A percentile compares a stretch with the other conserved stretches of the same genome.
Conservation (phyloP, 192 early-diverging fungal species). For the Rhizoclosmatium sp. region DNA sequence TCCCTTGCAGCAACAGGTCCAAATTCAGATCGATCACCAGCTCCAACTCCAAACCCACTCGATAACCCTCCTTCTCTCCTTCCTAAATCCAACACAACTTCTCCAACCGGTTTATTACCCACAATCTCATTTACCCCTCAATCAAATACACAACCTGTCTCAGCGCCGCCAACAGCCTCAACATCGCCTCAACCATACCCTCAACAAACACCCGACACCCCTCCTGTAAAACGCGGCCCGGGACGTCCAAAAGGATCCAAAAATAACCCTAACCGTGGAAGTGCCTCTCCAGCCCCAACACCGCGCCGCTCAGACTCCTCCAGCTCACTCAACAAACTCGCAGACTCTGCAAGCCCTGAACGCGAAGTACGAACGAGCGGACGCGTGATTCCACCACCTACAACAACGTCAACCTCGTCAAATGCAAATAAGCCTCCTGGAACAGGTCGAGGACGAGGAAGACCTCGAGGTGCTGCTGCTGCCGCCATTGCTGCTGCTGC, state of each 20-base stretch:
- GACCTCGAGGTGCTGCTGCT: constrained; percentile 3
- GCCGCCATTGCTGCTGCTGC: neutral
- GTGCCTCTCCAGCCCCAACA: neutral
- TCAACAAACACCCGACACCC: neutral
- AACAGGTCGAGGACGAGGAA: neutral
- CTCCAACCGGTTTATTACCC: too few species aligned
- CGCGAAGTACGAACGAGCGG: neutral
- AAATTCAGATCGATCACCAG: too few species aligned
- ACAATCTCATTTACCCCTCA: too few species aligned
- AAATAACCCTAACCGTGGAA: constrained; percentile 20
- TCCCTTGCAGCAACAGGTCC: too few species aligned
- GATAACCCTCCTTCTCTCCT: too few species aligned
- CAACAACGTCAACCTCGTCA: neutral
- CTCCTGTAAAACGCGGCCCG: constrained; percentile 28
- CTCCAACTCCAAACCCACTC: too few species aligned
- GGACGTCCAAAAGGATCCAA: constrained; percentile 38
- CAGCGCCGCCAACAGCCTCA: neutral
- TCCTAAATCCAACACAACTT: too few species aligned
- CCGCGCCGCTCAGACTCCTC: neutral
- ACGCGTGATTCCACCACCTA: neutral
- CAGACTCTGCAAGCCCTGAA: neutral
- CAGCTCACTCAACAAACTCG: neutral
- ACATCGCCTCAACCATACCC: neutral
- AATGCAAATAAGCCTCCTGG: neutral
- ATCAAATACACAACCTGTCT: neutral